Conservation (phyloP, 495 filamentous ascomycete genomes). For the Penicillium goetzii region DNA sequence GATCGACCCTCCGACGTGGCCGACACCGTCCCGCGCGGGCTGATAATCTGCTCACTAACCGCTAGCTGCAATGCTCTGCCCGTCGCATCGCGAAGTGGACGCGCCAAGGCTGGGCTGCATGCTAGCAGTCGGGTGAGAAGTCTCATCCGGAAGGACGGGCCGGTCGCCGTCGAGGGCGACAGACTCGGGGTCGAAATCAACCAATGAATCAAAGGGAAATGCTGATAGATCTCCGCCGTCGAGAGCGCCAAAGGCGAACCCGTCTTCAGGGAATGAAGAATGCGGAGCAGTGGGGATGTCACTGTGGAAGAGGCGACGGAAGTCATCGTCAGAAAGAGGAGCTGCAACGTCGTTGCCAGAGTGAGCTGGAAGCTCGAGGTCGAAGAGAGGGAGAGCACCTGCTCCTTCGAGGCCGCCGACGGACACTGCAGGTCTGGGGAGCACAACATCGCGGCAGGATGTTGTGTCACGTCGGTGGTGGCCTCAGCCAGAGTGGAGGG, state of each 20-base stretch:
- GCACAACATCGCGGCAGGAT: constrained; percentile 99
- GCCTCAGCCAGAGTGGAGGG: constrained; percentile 64
- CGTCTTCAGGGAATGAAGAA: constrained; percentile 76
- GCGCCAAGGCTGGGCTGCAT: constrained; percentile 91
- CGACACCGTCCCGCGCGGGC: constrained; percentile 34
- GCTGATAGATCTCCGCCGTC: constrained; percentile 58
- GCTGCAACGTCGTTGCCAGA: constrained; percentile 47
- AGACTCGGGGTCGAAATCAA: constrained; percentile 74
- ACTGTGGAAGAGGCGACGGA: constrained; percentile 70
- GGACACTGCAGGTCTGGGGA: constrained; percentile 94
- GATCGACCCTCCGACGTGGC: constrained; percentile 39
- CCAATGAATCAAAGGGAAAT: constrained; percentile 84
- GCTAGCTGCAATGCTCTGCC: constrained; percentile 77
- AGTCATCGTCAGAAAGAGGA: constrained; percentile 68
- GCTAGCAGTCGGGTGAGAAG: constrained; percentile 63
- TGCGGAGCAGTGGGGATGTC: constrained; percentile 70
- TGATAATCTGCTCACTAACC: constrained; percentile 45
- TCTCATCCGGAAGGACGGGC: constrained; percentile 59
- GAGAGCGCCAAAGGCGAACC: constrained; percentile 69
- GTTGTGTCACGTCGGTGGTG: constrained; percentile 90
- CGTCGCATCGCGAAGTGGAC: constrained; percentile 89
- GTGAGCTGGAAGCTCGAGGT: constrained; percentile 45
- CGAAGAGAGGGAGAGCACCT: constrained; percentile 57
- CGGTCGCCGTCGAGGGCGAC: constrained; percentile 53
- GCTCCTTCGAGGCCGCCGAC: constrained; percentile 69